Evolutionary conservation across 495 filamentous ascomycete species (phyloP), one percentile per base, ranked within the genome.

Genomic region (Penicillium arizonense): DNA sequence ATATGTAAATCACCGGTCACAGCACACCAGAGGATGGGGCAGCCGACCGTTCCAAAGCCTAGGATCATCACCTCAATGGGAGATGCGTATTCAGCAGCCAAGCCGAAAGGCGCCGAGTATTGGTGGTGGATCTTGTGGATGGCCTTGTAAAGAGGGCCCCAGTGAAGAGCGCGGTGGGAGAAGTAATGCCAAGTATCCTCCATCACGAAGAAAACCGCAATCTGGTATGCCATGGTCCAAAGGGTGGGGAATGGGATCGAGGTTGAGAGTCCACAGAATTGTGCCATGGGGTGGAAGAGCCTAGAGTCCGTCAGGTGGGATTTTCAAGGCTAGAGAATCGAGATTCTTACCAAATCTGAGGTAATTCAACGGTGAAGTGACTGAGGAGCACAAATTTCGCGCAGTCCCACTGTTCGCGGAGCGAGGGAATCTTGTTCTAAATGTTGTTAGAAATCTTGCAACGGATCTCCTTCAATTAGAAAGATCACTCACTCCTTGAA

Each of bases 171-270:
- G 56, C 94, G 91, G 74, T 98, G 94, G 44, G 82, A 85, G 83
- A 93, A 98, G 78, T 98, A 98, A 69, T 98, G 94, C 95, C 95
- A 98, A 44, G 95, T 80, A 72, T 98, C 94, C 69, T 98, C 94
- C 62, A 97, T 67, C 37, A 97, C 82, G 71, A 98, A 98, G 80
- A 98, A 96, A 63, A 97, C 77, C 34, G 86, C 82, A 52, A 98
- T 96, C 52, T 98, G 94, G 61, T 87, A 87, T 44, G 87, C 88
- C 80, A 98, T 98, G 49, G 83, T 95, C 67, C 82, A 85, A 57
- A 88, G 51, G 8, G 83, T 72, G 9, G 94, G 94, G 79, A 98
- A 98, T 7, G 95, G 94, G 42, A 97, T 87, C 42, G 86, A 83
- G 50, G 89, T 96, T 16, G 83, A 78, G 66, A 98, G 86, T 59